A percentile compares a stretch with the other conserved stretches of the same genome.
Conservation (phyloP, 345 rosid genomes). For the Aquilaria yunnanensis region DNA sequence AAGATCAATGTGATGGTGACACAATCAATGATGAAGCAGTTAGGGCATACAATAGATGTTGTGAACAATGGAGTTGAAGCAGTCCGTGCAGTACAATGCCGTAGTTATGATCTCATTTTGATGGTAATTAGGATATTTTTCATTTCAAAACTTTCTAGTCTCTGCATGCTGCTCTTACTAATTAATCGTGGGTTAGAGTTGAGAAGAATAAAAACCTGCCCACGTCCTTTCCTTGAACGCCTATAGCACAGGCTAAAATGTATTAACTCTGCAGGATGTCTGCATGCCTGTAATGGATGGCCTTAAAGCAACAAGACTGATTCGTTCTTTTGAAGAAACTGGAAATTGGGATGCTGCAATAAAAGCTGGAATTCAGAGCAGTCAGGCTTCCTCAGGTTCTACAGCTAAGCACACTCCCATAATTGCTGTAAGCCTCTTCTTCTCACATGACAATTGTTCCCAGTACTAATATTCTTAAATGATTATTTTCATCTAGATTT, state of each 20-base stretch:
- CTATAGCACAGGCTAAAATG: too few species aligned
- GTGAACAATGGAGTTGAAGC: conserved; percentile 89
- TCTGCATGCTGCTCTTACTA: background rate
- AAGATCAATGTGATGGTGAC: conserved; percentile 88
- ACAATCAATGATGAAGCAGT: conserved; percentile 77
- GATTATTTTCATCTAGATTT: too few species aligned
- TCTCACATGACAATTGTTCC: background rate
- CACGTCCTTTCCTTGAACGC: background rate
- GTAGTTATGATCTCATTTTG: conserved; percentile 62
- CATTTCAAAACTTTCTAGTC: background rate
- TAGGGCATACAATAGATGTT: conserved; percentile 70
- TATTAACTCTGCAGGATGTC: conserved; percentile 56
- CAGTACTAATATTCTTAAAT: too few species aligned
- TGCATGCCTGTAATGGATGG: conserved; percentile 97
- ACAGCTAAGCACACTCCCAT: conserved; percentile 50
- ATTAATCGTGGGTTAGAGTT: background rate
- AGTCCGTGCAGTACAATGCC: conserved; percentile 45
- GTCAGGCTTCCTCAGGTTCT: conserved; percentile 8
- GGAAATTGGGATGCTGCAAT: conserved; percentile 82
- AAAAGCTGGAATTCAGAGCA: conserved; percentile 51
- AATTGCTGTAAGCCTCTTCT: conserved; percentile 58
- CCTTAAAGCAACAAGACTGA: conserved; percentile 82
- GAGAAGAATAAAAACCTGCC: background rate
- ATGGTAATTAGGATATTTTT: conserved; percentile 40
- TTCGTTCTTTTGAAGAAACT: conserved; percentile 78